These are phyloP conservation scores for Dicorynia guianensis DNA, from an alignment of 306 rosid species.

Conservation along the genomic window DNA sequence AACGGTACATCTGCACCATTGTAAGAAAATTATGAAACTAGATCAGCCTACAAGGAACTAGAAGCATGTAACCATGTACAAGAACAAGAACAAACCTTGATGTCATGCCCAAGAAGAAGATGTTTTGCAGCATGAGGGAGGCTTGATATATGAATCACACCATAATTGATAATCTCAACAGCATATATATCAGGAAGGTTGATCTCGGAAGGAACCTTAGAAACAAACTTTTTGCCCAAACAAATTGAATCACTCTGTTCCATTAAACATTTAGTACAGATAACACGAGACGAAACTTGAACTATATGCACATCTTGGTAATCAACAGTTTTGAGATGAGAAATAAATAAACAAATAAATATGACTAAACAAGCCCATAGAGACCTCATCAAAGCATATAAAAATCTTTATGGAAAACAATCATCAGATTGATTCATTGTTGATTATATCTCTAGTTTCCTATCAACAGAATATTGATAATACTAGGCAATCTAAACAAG, in stretches of 20 bases:
- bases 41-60: constrained; percentile 24
- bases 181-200: constrained; percentile 76
- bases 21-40: constrained; percentile 35
- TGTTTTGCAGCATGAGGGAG: constrained; percentile 50
- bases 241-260: constrained; percentile 73
- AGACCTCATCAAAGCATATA: background rate
- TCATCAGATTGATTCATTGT: background rate
- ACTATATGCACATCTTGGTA: background rate
- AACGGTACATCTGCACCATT: constrained; percentile 67
- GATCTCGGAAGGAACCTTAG: constrained; percentile 60
- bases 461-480: background rate
- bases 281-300: constrained; percentile 25
- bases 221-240: constrained; percentile 61
- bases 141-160: constrained; percentile 54
- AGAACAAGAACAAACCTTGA: constrained; percentile 64
- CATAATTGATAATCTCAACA: constrained; percentile 57
- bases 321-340: constrained; percentile 1
- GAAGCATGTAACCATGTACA: constrained; percentile 26
- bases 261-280: constrained; percentile 39
- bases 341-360: background rate
- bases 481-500: background rate
- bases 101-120: constrained; percentile 51
- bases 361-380: constrained; percentile 16
- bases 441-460: background rate
- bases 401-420: background rate